Evolutionary conservation across 1,284 basidiomycete species (phyloP).

Genomic region (Heterobasidion irregulare): DNA sequence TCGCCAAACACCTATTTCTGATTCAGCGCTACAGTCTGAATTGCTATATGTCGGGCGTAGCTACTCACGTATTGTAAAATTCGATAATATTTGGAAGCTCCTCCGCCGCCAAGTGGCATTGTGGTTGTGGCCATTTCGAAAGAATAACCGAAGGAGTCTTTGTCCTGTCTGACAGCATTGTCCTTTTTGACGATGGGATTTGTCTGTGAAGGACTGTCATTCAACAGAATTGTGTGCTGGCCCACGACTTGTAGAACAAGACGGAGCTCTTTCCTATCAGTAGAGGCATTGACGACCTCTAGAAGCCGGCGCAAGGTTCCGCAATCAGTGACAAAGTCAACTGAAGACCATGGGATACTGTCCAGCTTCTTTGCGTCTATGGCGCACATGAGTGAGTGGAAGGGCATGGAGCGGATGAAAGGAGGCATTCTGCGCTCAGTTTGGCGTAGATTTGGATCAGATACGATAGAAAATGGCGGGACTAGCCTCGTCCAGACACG

Average conservation of each 20-base stretch:
- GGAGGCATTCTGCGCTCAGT: neutral
- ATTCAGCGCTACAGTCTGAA: neutral
- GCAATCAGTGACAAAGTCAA: neutral
- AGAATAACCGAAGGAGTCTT: neutral
- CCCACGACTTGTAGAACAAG: neutral
- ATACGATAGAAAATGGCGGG: neutral
- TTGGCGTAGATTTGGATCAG: neutral
- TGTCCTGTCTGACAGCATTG: neutral
- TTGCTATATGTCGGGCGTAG: neutral
- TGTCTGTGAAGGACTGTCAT: neutral
- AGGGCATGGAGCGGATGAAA: neutral
- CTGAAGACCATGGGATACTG: neutral
- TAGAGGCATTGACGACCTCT: neutral
- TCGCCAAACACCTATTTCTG: neutral
- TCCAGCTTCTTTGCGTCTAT: neutral
- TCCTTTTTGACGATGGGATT: neutral
- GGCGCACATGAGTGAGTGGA: neutral
- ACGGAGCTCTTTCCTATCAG: neutral
- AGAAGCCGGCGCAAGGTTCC: neutral
- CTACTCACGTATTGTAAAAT: neutral
- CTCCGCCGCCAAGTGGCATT: too few species aligned
- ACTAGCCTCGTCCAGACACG: neutral
- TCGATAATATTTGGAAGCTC: neutral
- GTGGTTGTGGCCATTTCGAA: neutral
- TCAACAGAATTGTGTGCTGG: neutral